Evolutionary conservation across 768 basidiomycete species (phyloP).

Genomic region (Auriscalpium orientale): DNA sequence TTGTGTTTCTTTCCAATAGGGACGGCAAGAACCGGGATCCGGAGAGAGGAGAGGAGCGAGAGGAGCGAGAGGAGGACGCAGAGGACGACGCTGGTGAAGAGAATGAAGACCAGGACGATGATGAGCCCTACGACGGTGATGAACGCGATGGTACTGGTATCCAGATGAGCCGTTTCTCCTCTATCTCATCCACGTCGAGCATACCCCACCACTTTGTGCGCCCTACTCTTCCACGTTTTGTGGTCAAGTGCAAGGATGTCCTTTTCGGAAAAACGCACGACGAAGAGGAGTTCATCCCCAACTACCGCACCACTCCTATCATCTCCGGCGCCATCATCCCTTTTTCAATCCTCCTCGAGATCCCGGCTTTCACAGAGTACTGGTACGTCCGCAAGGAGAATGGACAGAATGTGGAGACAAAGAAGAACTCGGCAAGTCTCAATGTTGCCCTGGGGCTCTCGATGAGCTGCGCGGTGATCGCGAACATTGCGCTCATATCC

Average conservation of each 20-base stretch:
- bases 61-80: no score
- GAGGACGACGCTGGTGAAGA: background rate
- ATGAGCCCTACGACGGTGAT: background rate
- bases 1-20: no score
- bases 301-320: slow-evolving; percentile 58
- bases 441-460: slow-evolving; percentile 58
- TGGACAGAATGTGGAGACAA: slow-evolving; percentile 37
- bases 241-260: slow-evolving; percentile 12
- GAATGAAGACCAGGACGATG: background rate
- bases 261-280: slow-evolving; percentile 18
- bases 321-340: slow-evolving; percentile 62
- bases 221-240: slow-evolving; percentile 6
- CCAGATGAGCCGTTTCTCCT: background rate
- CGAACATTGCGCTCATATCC: slow-evolving; percentile 58
- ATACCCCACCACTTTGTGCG: background rate
- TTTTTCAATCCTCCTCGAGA: slow-evolving; percentile 75
- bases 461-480: slow-evolving; percentile 57
- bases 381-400: slow-evolving; percentile 61
- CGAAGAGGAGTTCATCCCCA: slow-evolving; percentile 33
- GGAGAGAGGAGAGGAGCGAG: no score
- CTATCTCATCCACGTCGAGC: background rate
- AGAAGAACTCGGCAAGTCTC: slow-evolving; percentile 49
- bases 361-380: slow-evolving; percentile 69
- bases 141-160: background rate
- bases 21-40: no score